Evolutionary conservation across 331 rosid genomes (phyloP).

Genomic region (Quercus lobata): DNA sequence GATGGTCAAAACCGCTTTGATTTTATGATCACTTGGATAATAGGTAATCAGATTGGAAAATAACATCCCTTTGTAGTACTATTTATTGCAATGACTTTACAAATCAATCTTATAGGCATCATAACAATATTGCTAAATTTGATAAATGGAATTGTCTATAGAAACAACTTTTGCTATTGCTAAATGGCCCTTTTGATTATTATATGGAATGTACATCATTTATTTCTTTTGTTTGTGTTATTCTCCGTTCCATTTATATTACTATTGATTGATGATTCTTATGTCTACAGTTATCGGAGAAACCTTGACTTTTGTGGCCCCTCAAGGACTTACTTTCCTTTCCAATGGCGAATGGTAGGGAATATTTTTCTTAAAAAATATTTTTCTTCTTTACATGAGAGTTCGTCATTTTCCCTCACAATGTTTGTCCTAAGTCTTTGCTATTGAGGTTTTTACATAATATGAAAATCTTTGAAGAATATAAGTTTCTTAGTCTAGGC

Average conservation of each 20-base stretch:
- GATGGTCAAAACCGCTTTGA: constrained; percentile 96
- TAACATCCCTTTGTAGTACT: background rate
- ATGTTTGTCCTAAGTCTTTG: background rate
- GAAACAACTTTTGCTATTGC: background rate
- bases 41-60: constrained; percentile 48
- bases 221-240: constrained; percentile 5
- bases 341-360: constrained; percentile 96
- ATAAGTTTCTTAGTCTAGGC: background rate
- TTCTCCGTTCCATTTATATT: background rate
- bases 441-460: background rate
- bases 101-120: background rate
- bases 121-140: background rate
- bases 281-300: constrained; percentile 78
- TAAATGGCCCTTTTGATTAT: background rate
- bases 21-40: constrained; percentile 73
- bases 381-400: background rate
- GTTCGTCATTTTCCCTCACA: background rate
- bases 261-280: constrained; percentile 20
- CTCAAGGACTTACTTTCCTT: constrained; percentile 55
- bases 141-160: background rate
- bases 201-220: background rate
- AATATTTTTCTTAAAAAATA: constrained; percentile 1
- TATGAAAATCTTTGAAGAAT: background rate
- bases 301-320: constrained; percentile 62
- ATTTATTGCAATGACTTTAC: background rate